Evolutionary conservation across 2,329 filamentous ascomycete genomes (phyloP), one percentile per base, ranked within the genome.

Genomic region (Kalmusia sp.): DNA sequence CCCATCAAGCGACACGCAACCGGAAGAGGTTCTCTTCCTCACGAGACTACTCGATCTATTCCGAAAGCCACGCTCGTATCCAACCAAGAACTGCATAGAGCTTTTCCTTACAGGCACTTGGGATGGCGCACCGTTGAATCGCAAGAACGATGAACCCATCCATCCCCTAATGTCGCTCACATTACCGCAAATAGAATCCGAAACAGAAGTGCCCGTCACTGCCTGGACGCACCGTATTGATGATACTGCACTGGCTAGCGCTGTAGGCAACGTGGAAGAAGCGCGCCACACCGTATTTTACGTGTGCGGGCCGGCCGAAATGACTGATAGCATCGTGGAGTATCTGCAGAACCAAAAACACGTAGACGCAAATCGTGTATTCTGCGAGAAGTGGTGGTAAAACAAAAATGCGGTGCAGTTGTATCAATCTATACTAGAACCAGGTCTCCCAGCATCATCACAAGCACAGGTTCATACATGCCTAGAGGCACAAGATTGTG

Each of bases 341-440:
- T 74, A 73, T 44, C 51, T 81, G 51, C 62, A 65, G 37, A 63
- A 59, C 25, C 72, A 77, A 57, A 60, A 72, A 4, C 70, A 76
- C 7, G 74, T 81, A 59, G 57, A 59, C 19, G 54, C 65, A 15
- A 72, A 74, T 31, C 65, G 69, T 24, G 79, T 81, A 7, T 57
- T 80, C 5, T 81, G 77, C 58, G 80, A 82, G 65, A 81, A 81
- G 63, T 82, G 80, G 80, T 82, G 80, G 80, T 82, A 65, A 60
- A 11, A 12, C 6, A 8, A 19, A 7, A 37, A 37, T 37, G 33
- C 25, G 4, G 17, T 19, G 25, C 17, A 14, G 3, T 17, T 31
- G n/a, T 34, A 15, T 22, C 9, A 12, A 30, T 4, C 19, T n/a
- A n/a, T n/a, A n/a, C n/a, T n/a, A n/a, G n/a, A n/a, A n/a, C n/a